Percentiles rank a stretch among this genome's conserved stretches.
Evolutionary conservation across 352 stramenopile genomes (phyloP).

Genomic region (Globisporangium lucens): DNA sequence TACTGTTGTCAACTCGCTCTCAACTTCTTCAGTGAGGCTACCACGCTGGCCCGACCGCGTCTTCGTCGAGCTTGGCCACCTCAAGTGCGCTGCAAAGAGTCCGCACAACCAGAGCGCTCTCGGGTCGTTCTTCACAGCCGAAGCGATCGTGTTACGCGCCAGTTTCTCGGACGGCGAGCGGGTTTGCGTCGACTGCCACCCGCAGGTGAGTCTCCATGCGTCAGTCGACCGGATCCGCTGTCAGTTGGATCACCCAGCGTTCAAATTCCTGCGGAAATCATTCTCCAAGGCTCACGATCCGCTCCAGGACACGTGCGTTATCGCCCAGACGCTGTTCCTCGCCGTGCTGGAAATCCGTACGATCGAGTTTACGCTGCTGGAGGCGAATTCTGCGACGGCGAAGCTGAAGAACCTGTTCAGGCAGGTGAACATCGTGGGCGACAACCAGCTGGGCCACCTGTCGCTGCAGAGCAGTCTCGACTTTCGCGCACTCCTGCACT

Average conservation of each 20-base stretch:
- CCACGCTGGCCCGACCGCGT: slow-evolving; percentile 34
- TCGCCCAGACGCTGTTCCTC: slow-evolving; percentile 37
- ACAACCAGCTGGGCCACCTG: slow-evolving; percentile 56
- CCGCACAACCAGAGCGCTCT: not conserved
- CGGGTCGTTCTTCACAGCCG: slow-evolving; percentile 32
- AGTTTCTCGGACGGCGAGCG: slow-evolving; percentile 52
- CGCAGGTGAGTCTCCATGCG: slow-evolving; percentile 45
- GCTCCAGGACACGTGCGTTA: not conserved
- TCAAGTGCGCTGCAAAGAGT: slow-evolving; percentile 23
- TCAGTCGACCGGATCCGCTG: slow-evolving; percentile 43
- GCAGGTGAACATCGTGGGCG: slow-evolving; percentile 48
- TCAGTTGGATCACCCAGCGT: slow-evolving; percentile 31
- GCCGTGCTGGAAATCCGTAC: slow-evolving; percentile 46
- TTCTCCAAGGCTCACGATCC: slow-evolving; percentile 1
- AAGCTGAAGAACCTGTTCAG: slow-evolving; percentile 48
- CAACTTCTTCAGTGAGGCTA: not conserved
- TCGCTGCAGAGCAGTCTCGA: slow-evolving; percentile 52
- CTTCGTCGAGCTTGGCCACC: slow-evolving; percentile 40
- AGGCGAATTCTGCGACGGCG: slow-evolving; percentile 3
- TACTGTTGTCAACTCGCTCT: not conserved
- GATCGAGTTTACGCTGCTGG: slow-evolving; percentile 53
- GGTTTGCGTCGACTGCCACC: slow-evolving; percentile 41
- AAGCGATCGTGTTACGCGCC: slow-evolving; percentile 35
- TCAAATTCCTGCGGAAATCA: slow-evolving; percentile 15
- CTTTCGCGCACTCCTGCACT: slow-evolving; percentile 50